Conservation (phyloP, 2,329 filamentous ascomycete species). For the Sclerotinia spermophila region DNA sequence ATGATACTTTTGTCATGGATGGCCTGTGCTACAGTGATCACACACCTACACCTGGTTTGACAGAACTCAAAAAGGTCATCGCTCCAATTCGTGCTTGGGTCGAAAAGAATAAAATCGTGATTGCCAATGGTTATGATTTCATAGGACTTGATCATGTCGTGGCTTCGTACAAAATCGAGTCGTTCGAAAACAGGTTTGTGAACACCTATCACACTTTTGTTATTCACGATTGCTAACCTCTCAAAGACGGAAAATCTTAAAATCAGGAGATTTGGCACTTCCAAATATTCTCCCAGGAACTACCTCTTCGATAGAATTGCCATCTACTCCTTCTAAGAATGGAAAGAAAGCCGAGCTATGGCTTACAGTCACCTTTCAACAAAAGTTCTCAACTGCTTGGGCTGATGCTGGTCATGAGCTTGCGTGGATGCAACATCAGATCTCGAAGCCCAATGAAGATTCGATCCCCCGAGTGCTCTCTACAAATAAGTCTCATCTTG, state of each 20-base stretch:
- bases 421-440: slow-evolving; percentile 47
- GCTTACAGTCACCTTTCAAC: slow-evolving; percentile 37
- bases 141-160: slow-evolving; percentile 47
- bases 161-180: slow-evolving; percentile 45
- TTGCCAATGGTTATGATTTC: slow-evolving; percentile 51
- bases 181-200: slow-evolving; percentile 42
- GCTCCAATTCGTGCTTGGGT: slow-evolving; percentile 49
- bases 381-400: slow-evolving; percentile 48
- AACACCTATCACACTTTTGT: neutral
- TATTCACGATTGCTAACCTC: slow-evolving; percentile 16
- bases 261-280: slow-evolving; percentile 41
- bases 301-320: neutral
- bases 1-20: slow-evolving; percentile 60
- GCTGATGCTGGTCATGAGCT: slow-evolving; percentile 51
- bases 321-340: slow-evolving; percentile 19
- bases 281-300: slow-evolving; percentile 41
- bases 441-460: slow-evolving; percentile 20
- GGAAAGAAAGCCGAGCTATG: slow-evolving; percentile 1
- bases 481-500: slow-evolving; percentile 20
- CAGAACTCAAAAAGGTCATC: slow-evolving; percentile 56
- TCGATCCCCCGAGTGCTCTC: slow-evolving; percentile 23
- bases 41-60: slow-evolving; percentile 52
- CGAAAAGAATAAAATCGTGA: slow-evolving; percentile 37
- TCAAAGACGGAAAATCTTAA: slow-evolving; percentile 32
- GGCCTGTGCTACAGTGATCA: slow-evolving; percentile 54